A percentile compares a stretch with the other conserved stretches of the same genome.
phyloP scores from a whole-genome alignment of 1,139 yeast species.

The Arxiozyma slooffiae region DNA sequence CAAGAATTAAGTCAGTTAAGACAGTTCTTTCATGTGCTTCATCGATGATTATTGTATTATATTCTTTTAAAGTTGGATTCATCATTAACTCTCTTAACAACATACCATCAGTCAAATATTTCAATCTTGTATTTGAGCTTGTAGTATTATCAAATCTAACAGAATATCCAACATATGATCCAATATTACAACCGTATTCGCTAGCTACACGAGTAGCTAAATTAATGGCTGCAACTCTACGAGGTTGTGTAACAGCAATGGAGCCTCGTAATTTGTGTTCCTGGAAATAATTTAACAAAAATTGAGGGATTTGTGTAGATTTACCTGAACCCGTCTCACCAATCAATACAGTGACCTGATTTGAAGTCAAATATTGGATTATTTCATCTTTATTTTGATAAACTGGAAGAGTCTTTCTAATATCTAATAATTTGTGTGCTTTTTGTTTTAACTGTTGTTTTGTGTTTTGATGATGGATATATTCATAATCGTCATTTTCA shows the following conservation, averaged over 20 bases:
- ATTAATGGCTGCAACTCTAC: slow-evolving; percentile 95
- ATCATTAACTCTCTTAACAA: slow-evolving; percentile 80
- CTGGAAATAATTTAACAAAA: slow-evolving; percentile 41
- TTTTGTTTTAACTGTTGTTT: slow-evolving; percentile 30
- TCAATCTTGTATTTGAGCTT: slow-evolving; percentile 50
- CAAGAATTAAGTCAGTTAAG: slow-evolving; percentile 79
- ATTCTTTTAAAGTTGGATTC: slow-evolving; percentile 52
- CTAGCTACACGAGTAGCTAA: slow-evolving; percentile 88
- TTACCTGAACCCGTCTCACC: slow-evolving; percentile 99
- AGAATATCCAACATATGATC: slow-evolving; percentile 85
- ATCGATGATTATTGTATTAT: slow-evolving; percentile 75
- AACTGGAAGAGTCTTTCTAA: slow-evolving; percentile 61
- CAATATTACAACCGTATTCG: slow-evolving; percentile 69
- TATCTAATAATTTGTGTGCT: slow-evolving; percentile 40
- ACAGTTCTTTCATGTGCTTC: slow-evolving; percentile 98
- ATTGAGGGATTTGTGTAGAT: slow-evolving; percentile 95
- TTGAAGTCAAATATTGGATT: slow-evolving; percentile 42
- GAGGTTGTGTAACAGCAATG: slow-evolving; percentile 91
- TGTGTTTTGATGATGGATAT: slow-evolving; percentile 9
- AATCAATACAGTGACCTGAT: slow-evolving; percentile 68
- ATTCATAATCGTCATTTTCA: slow-evolving; percentile 16
- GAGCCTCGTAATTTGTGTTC: slow-evolving; percentile 33
- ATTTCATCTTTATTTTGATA: slow-evolving; percentile 62
- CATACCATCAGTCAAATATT: slow-evolving; percentile 96
- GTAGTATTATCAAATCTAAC: slow-evolving; percentile 70